Evolutionary conservation across 2,329 filamentous ascomycete genomes (phyloP).

Genomic region (Pseudogymnoascus sp.): DNA sequence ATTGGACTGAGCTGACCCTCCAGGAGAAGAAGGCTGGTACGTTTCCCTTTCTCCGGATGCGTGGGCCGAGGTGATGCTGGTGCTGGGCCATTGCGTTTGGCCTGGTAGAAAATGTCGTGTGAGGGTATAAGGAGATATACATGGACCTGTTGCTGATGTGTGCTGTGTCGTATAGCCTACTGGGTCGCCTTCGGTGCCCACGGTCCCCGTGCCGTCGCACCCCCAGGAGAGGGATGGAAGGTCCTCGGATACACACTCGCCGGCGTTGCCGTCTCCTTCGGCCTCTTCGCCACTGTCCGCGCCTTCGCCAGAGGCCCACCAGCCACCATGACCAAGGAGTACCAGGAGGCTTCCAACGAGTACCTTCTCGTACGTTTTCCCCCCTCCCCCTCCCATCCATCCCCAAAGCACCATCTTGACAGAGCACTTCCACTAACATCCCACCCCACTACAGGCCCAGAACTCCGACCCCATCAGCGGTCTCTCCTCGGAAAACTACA

Average conservation of each 20-base stretch:
- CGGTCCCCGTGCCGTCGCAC: conserved; percentile 74
- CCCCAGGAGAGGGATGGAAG: conserved; percentile 77
- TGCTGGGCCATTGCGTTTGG: neutral
- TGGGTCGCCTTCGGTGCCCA: conserved; percentile 98
- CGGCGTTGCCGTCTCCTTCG: conserved; percentile 58
- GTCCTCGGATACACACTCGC: conserved; percentile 64
- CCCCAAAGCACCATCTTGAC: neutral
- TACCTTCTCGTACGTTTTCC: conserved; percentile 67
- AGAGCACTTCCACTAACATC: neutral
- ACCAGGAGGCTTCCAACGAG: conserved; percentile 92
- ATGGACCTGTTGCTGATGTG: conserved; percentile 24
- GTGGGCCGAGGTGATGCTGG: neutral
- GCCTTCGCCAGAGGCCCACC: conserved; percentile 64
- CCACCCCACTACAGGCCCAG: conserved; percentile 54
- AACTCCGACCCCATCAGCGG: conserved; percentile 81
- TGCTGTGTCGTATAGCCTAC: conserved; percentile 60
- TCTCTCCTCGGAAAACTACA: conserved; percentile 70
- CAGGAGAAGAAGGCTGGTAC: conserved; percentile 99
- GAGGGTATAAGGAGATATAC: neutral
- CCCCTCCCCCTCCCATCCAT: too few species aligned
- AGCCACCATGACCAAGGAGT: conserved; percentile 91
- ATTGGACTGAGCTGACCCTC: conserved; percentile 89
- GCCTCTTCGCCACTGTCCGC: conserved; percentile 65
- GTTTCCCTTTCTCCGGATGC: conserved; percentile 28
- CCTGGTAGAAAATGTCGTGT: neutral